phyloP scores from a whole-genome alignment of 2,329 filamentous ascomycete genomes.

The Microcera coccophila region DNA sequence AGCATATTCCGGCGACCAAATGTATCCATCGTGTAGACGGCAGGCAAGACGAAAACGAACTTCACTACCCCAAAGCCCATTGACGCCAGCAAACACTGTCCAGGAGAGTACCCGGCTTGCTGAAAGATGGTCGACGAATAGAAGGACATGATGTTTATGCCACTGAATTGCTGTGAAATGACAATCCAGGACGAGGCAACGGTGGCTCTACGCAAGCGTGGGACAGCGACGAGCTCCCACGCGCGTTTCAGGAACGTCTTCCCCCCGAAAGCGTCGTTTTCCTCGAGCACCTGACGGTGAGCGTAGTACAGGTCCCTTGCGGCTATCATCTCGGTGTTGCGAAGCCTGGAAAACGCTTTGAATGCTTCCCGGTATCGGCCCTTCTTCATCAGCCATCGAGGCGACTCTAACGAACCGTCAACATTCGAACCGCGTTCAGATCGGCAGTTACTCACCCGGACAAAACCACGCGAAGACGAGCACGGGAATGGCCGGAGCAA shows the following conservation, averaged over 20 bases:
- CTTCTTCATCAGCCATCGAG: slow-evolving; percentile 63
- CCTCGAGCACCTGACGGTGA: slow-evolving; percentile 33
- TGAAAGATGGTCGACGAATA: slow-evolving; percentile 49
- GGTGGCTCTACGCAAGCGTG: slow-evolving; percentile 43
- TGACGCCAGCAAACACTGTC: slow-evolving; percentile 44
- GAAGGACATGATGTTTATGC: slow-evolving; percentile 40
- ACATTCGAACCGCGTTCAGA: background rate
- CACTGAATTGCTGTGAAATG: slow-evolving; percentile 30
- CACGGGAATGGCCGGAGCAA: slow-evolving; percentile 60
- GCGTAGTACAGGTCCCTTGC: slow-evolving; percentile 57
- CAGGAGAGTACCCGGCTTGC: slow-evolving; percentile 40
- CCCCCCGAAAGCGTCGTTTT: slow-evolving; percentile 33
- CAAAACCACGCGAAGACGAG: slow-evolving; percentile 54
- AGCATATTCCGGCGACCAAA: slow-evolving; percentile 47
- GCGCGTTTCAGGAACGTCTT: slow-evolving; percentile 36
- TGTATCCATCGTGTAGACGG: slow-evolving; percentile 51
- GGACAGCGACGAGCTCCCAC: slow-evolving; percentile 45
- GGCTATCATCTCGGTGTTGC: slow-evolving; percentile 56
- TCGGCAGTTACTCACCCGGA: slow-evolving; percentile 43
- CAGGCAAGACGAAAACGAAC: slow-evolving; percentile 51
- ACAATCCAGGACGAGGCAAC: slow-evolving; percentile 29
- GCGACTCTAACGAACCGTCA: slow-evolving; percentile 43
- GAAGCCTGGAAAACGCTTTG: slow-evolving; percentile 50
- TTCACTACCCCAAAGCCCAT: slow-evolving; percentile 52
- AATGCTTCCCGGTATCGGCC: slow-evolving; percentile 51